Evolutionary conservation across 345 rosid genomes (phyloP), one percentile per base, ranked within the genome.

Genomic region (Syzygium aqueum): DNA sequence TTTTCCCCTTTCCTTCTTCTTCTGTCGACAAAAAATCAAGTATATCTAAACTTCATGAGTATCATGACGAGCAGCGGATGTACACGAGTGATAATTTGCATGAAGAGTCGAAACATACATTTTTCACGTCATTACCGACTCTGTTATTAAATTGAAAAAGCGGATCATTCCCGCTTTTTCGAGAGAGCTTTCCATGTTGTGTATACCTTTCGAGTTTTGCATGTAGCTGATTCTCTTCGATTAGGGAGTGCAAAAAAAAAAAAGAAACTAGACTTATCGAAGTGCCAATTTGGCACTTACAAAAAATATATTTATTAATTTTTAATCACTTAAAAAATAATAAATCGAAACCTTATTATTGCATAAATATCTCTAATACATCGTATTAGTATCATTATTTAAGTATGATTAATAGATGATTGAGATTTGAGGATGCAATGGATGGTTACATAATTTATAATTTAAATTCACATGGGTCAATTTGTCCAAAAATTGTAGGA

Each of bases 211-310:
- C 8, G 65, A 59, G 16, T 59, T 59, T 0, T 27, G 67, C 16
- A 59, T 27, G 67, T 27, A 5, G 11, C 5, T 27, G 7, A 59
- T 59, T 14, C 0, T 7, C 7, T 27, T 59, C 15, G 6, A 59
- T 59, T 59, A 27, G 30, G 2, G 30, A 7, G 27, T 27, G 30
- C 7, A 7, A 8, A 59, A 25, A 59, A 57, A 57, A 4, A 27
- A 59, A 57, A 0, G n/a, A 57, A 57, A 57, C 11, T 0, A 2
- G 0, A 7, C 8, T 19, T 53, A 25, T 59, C 7, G 5, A 27
- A 59, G 33, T 59, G 7, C 8, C 11, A 30, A 33, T n/a, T n/a
- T n/a, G n/a, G n/a, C n/a, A n/a, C n/a, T n/a, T n/a, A n/a, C n/a
- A n/a, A n/a, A n/a, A 40, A 4, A 43, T 5, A 43, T 43, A 43